These are phyloP conservation scores for Serendipita sp. DNA, from an alignment of 768 basidiomycete species.

Conservation along the genomic window DNA sequence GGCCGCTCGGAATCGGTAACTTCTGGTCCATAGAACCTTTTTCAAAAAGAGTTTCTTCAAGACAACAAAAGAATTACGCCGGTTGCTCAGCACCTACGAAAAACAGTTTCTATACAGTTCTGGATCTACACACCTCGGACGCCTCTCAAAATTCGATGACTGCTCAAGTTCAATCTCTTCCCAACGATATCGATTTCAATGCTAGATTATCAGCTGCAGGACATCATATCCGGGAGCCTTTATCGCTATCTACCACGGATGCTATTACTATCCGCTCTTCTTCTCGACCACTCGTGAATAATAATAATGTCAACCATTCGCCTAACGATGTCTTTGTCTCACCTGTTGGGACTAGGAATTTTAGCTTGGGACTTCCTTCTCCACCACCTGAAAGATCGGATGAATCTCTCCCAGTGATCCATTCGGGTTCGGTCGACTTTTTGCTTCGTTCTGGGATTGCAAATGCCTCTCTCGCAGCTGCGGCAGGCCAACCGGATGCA, in stretches of 20 bases:
- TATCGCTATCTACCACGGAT: not conserved
- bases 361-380: conserved; percentile 2
- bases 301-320: not conserved
- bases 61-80: too few species aligned
- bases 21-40: conserved; percentile 1
- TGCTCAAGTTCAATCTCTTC: conserved; percentile 2
- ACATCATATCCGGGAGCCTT: not conserved
- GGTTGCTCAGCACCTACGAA: not conserved
- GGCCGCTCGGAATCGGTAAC: conserved; percentile 6
- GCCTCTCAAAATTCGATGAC: conserved; percentile 2
- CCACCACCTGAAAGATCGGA: not conserved
- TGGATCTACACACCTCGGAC: not conserved
- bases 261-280: too few species aligned
- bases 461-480: conserved; percentile 9
- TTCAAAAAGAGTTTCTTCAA: not conserved
- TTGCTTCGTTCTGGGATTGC: conserved; percentile 1
- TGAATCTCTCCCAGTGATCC: not conserved
- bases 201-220: not conserved
- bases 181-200: not conserved
- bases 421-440: not conserved
- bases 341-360: not conserved
- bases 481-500: conserved; percentile 38
- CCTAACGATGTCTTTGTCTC: not conserved
- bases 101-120: too few species aligned
- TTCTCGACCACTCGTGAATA: not conserved